Evolutionary conservation across 495 filamentous ascomycete species (phyloP), one percentile per base, ranked within the genome.

Genomic region (Penicillium malachiteum): DNA sequence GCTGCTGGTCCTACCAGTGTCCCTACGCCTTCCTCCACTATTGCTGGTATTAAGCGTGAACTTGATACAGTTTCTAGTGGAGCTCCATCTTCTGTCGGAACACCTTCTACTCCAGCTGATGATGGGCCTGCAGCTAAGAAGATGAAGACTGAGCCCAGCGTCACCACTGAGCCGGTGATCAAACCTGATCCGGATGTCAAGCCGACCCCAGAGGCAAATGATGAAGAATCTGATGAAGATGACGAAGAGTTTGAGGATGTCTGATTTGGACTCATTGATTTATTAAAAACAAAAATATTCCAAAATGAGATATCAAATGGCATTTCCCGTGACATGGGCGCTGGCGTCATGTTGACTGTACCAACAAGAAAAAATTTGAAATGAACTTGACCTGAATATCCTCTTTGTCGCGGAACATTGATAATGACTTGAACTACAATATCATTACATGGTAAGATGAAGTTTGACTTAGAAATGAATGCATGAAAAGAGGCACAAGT

Each of bases 191-290:
- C 45, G 8, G 56, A 40, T 38, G 50, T 39, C 3, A 54, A 60
- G 56, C 52, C 48, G 5, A 65, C 71, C 46, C 60, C 68, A 2
- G 66, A 64, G 2, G 47, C 62, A 7, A 73, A 71, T 16, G 74
- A 71, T 43, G 62, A 65, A 14, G 65, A 76, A 38, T 81, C 78
- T 3, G 78, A 81, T 50, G 79, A 82, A 41, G 78, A 81, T 37
- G 79, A 82, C 2, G 79, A 79, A 40, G 76, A 80, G 38, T 82
- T 82, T 47, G 78, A 81, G 47, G 78, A 82, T 55, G 79, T 77
- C 3, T 50, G 17, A 50, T 11, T 41, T 10, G n/a, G 30, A 31
- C 26, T 7, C 8, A 43, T 32, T 49, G 32, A 21, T 5, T 18
- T 18, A 14, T 3, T 8, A 49, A n/a, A 21, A 50, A 52, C 31